These are phyloP conservation scores for Talaromyces atroroseus DNA, from an alignment of 2,329 filamentous ascomycete genomes.

Conservation along the genomic window DNA sequence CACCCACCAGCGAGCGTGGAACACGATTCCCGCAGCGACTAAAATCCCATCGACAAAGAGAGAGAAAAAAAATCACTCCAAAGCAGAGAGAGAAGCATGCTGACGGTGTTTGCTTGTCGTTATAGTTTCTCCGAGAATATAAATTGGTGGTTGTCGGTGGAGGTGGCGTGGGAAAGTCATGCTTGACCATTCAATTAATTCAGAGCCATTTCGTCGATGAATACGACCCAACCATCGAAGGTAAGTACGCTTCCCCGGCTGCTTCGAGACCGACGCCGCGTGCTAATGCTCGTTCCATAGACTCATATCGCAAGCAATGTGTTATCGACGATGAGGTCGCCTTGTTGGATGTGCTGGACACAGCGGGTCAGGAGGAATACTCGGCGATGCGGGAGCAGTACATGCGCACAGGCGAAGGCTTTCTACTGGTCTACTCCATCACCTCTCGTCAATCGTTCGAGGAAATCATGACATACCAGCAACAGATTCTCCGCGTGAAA, in stretches of 20 bases:
- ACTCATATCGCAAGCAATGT: conserved; percentile 99
- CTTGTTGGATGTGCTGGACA: conserved; percentile 95
- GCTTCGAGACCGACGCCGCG: not conserved
- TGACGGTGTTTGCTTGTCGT: conserved; percentile 17
- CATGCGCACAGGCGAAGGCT: conserved; percentile 98
- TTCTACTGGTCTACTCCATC: conserved; percentile 96
- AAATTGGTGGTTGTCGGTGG: conserved; percentile 96
- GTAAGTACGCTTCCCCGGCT: conserved; percentile 34
- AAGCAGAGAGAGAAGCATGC: conserved; percentile 7
- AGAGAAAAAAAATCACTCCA: not conserved
- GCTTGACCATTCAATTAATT: conserved; percentile 94
- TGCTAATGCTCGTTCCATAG: conserved; percentile 44
- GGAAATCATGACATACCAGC: conserved; percentile 97
- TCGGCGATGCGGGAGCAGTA: conserved; percentile 99
- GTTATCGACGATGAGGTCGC: conserved; percentile 98
- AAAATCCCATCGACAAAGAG: too few species aligned
- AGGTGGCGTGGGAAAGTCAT: conserved; percentile 98
- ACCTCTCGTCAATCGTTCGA: conserved; percentile 96
- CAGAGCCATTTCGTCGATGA: conserved; percentile 98
- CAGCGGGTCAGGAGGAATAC: conserved; percentile 97
- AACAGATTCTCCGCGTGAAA: conserved; percentile 97
- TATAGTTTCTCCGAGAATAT: conserved; percentile 80
- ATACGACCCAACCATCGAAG: conserved; percentile 99
- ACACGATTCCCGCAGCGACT: not conserved
- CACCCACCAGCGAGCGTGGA: not conserved